Evolutionary conservation across 2,329 filamentous ascomycete species (phyloP).

Genomic region (Colletotrichum falcatum): DNA sequence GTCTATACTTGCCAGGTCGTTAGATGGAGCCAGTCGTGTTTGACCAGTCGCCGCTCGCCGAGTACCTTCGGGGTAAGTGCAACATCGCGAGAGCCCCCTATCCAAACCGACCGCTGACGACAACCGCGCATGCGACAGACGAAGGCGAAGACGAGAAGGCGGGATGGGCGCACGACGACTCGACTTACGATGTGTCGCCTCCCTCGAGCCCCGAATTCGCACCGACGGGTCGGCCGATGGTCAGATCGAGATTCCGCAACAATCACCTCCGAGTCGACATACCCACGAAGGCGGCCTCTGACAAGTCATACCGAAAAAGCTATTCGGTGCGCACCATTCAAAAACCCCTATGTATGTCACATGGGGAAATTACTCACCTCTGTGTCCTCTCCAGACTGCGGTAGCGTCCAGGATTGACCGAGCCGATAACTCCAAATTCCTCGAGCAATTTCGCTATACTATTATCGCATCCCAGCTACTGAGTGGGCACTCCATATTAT

Average conservation of each 20-base stretch:
- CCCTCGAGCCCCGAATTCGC: conserved; percentile 66
- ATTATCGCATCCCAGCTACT: conserved; percentile 93
- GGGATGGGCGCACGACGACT: conserved; percentile 60
- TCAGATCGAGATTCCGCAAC: conserved; percentile 65
- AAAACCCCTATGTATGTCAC: conserved; percentile 42
- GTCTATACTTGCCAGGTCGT: conserved; percentile 36
- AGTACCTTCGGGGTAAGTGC: conserved; percentile 85
- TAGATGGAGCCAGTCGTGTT: conserved; percentile 89
- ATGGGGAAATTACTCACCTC: conserved; percentile 41
- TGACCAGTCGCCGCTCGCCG: conserved; percentile 87
- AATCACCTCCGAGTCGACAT: conserved; percentile 60
- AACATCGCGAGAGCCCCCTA: conserved; percentile 17
- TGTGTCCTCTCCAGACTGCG: conserved; percentile 63
- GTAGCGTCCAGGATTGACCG: conserved; percentile 79
- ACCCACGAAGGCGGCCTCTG: conserved; percentile 54
- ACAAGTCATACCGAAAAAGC: conserved; percentile 58
- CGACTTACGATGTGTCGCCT: conserved; percentile 57
- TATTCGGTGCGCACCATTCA: conserved; percentile 60
- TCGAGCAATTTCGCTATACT: conserved; percentile 93
- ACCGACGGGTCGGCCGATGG: conserved; percentile 66
- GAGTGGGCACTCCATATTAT: conserved; percentile 73
- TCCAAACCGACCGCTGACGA: conserved; percentile 41
- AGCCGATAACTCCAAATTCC: conserved; percentile 84
- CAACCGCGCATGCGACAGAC: conserved; percentile 48
- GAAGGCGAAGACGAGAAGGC: conserved; percentile 62